Evolutionary conservation across 495 filamentous ascomycete species (phyloP).

Genomic region (Lentithecium fluviatile): DNA sequence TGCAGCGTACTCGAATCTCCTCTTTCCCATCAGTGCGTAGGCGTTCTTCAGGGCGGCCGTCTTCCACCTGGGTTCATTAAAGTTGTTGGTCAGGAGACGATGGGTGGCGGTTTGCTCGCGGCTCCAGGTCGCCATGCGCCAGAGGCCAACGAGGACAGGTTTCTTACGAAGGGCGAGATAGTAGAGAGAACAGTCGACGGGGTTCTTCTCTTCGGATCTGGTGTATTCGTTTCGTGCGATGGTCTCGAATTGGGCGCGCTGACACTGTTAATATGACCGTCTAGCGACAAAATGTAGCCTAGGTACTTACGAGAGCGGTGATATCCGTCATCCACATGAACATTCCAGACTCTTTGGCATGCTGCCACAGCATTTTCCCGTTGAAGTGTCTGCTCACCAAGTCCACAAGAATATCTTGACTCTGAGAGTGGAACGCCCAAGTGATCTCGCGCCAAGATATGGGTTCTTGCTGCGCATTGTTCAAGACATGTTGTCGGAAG

Average conservation of each 20-base stretch:
- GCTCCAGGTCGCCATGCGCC: conserved; percentile 93
- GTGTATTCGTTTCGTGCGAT: conserved; percentile 93
- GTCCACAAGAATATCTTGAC: conserved; percentile 89
- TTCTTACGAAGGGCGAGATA: conserved; percentile 94
- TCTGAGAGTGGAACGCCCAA: conserved; percentile 89
- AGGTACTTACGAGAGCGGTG: conserved; percentile 65
- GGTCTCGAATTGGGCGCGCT: conserved; percentile 80
- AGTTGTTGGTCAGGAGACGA: conserved; percentile 79
- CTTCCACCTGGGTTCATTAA: conserved; percentile 79
- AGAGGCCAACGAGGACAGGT: conserved; percentile 83
- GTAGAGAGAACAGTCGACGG: conserved; percentile 88
- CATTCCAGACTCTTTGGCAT: conserved; percentile 81
- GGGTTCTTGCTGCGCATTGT: conserved; percentile 54
- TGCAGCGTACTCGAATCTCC: conserved; percentile 91
- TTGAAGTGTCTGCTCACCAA: conserved; percentile 80
- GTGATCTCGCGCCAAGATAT: conserved; percentile 92
- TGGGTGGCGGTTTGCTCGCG: conserved; percentile 78
- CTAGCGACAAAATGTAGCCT: not conserved
- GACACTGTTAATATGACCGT: conserved; percentile 20
- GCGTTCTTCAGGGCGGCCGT: conserved; percentile 94
- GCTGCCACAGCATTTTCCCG: conserved; percentile 74
- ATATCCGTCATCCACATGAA: conserved; percentile 92
- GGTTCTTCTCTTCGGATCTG: conserved; percentile 81
- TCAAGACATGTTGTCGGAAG: conserved; percentile 79
- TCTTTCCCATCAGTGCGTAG: conserved; percentile 90